These are phyloP conservation scores for Didymella lethalis DNA, from an alignment of 2,329 filamentous ascomycete genomes.

Conservation along the genomic window DNA sequence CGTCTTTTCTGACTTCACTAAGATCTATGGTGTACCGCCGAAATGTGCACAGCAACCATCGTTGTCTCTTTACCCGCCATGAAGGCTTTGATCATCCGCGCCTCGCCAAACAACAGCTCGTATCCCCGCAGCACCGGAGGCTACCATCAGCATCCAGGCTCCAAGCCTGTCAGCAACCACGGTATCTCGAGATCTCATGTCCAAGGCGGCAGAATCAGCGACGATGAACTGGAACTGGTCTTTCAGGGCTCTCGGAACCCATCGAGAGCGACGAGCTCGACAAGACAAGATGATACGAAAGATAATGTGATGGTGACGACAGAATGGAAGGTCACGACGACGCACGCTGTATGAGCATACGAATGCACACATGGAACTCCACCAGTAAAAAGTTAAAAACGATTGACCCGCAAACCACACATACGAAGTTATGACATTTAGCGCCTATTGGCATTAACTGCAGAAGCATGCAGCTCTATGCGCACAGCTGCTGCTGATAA, in stretches of 20 bases:
- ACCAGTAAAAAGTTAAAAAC: not conserved
- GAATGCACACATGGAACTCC: not conserved
- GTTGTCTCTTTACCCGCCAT: slow-evolving; percentile 34
- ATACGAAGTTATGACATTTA: not conserved
- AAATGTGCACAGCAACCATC: slow-evolving; percentile 33
- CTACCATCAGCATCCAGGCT: slow-evolving; percentile 21
- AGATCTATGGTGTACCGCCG: slow-evolving; percentile 36
- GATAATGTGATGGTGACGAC: slow-evolving; percentile 29
- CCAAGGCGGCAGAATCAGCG: slow-evolving; percentile 19
- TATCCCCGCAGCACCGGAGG: slow-evolving; percentile 26
- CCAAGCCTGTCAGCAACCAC: slow-evolving; percentile 8
- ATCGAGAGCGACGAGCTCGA: slow-evolving; percentile 3
- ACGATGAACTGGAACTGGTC: slow-evolving; percentile 31
- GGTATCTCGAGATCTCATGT: slow-evolving; percentile 18
- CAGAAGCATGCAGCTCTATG: not conserved
- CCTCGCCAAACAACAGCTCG: slow-evolving; percentile 13
- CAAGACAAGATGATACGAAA: slow-evolving; percentile 21
- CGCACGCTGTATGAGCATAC: slow-evolving; percentile 13
- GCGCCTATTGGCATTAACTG: not conserved
- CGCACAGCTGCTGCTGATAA: not conserved
- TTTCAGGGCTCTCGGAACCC: slow-evolving; percentile 26
- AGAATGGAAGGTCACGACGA: slow-evolving; percentile 25
- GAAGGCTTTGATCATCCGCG: slow-evolving; percentile 28
- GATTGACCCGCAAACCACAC: not conserved
- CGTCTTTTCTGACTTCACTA: not conserved